Conservation (phyloP, 2,329 filamentous ascomycete species). For the Calonectria montana region DNA sequence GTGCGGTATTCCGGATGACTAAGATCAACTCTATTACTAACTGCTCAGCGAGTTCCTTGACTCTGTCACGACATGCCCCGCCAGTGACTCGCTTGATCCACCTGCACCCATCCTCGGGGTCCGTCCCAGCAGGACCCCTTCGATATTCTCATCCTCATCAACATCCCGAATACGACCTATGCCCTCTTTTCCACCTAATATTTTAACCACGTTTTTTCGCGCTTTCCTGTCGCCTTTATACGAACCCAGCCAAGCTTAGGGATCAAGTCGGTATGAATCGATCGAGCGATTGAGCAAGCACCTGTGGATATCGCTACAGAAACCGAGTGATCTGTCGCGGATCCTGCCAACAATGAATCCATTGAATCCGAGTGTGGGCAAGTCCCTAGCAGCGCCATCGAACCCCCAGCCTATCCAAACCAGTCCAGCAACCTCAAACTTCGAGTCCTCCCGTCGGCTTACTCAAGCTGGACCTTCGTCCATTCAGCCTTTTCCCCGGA, state of each 20-base stretch:
- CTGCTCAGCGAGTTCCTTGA: conserved; percentile 26
- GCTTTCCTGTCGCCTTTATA: not conserved
- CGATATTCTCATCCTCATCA: conserved; percentile 29
- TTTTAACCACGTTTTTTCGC: not conserved
- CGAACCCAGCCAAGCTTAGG: not conserved
- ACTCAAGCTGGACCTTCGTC: conserved; percentile 49
- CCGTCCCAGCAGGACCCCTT: conserved; percentile 50
- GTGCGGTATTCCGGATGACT: conserved; percentile 32
- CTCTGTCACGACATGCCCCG: conserved; percentile 52
- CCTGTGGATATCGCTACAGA: conserved; percentile 11
- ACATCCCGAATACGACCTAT: conserved; percentile 23
- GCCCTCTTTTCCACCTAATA: conserved; percentile 13
- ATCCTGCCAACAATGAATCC: conserved; percentile 47
- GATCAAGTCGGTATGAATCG: not conserved
- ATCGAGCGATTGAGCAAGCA: conserved; percentile 23
- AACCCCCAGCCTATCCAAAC: conserved; percentile 54
- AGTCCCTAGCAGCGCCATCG: conserved; percentile 60
- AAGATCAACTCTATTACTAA: conserved; percentile 17
- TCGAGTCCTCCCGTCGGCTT: conserved; percentile 63
- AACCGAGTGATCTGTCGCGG: not conserved
- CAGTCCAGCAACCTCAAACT: conserved; percentile 57
- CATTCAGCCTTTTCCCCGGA: conserved; percentile 68
- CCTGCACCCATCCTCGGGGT: conserved; percentile 49
- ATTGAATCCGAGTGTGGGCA: conserved; percentile 54
- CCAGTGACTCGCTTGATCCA: conserved; percentile 49